Base-by-base conservation (phyloP, 106 monocot genomes). In the Platanthera guangdongensis region DNA sequence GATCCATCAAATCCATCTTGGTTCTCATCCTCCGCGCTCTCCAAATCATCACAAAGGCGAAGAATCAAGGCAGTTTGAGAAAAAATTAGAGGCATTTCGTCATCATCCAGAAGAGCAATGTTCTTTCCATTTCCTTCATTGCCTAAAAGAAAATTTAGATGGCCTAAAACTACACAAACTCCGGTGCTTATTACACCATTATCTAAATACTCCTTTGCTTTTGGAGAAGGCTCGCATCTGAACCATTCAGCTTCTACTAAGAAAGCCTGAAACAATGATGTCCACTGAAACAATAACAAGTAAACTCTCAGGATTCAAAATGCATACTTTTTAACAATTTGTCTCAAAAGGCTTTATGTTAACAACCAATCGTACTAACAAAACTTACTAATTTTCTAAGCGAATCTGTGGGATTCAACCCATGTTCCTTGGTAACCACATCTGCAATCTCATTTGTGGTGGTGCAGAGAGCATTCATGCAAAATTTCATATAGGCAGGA, bases 1-100 rank as follows among this genome's bases (percentile, higher is more conserved):
- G 89, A 89, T 10, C 89, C 89, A 75, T 89, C 89, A 76, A 79
- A 89, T 39, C 89, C 89, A 13, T 82, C 71, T 57, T 89, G 86
- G 2, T 82, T 77, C 51, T 89, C 86, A 74, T 89, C 85, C 89
- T 86, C 75, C 8, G 86, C 89, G 86, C 81, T 84, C 59, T 84
- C 84, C 19, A 89, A 68, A 75, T 89, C 89, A 75, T 89, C 89
- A 79, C 81, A 84, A 75, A 89, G 89, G 3, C 89, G 64, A 60
- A 89, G 81, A 74, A 86, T 86, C 50, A 25, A 82, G 45, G 86
- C 86, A 12, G 49, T 75, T 78, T 16, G 84, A 73, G 6, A 83
- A 45, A 8, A 86, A 47, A 0, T n/a, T 76, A 76, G 19, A 2
- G 60, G n/a, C n/a, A 13, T 60, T 39, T 39, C 3, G 0, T 39